phyloP scores from a whole-genome alignment of 2,329 filamentous ascomycete species.

The Diaporthe caulivora region DNA sequence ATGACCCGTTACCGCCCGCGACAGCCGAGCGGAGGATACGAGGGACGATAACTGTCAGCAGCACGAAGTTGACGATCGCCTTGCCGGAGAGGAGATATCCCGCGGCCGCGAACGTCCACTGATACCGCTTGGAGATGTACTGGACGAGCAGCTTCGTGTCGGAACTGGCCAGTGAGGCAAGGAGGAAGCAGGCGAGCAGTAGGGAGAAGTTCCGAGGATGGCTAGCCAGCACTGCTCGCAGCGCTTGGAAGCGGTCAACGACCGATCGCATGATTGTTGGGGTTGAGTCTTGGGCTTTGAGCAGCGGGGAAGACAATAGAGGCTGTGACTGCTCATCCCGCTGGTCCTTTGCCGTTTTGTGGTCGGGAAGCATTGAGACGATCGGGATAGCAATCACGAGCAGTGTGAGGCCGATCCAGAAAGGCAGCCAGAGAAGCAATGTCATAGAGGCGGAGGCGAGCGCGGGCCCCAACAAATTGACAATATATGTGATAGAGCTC shows the following conservation, averaged over 20 bases:
- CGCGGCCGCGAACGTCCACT: conserved; percentile 59
- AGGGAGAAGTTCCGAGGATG: conserved; percentile 57
- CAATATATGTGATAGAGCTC: conserved; percentile 61
- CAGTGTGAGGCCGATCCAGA: conserved; percentile 55
- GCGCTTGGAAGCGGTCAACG: conserved; percentile 45
- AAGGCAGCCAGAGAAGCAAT: conserved; percentile 57
- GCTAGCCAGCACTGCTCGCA: conserved; percentile 51
- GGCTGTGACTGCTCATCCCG: conserved; percentile 52
- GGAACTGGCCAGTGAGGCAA: conserved; percentile 62
- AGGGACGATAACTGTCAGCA: conserved; percentile 58
- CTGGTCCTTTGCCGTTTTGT: conserved; percentile 23
- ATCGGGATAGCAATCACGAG: conserved; percentile 50
- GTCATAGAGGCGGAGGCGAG: conserved; percentile 61
- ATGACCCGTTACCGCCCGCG: conserved; percentile 38
- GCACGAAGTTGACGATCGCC: conserved; percentile 60
- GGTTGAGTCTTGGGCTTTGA: conserved; percentile 51
- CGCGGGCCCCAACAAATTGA: conserved; percentile 59
- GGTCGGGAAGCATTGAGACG: conserved; percentile 48
- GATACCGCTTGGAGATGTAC: conserved; percentile 63
- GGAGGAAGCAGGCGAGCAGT: conserved; percentile 58
- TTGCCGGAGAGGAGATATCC: conserved; percentile 63
- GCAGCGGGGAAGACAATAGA: conserved; percentile 53
- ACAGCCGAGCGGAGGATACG: conserved; percentile 47
- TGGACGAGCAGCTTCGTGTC: conserved; percentile 64
- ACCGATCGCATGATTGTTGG: conserved; percentile 44